Percentiles rank a stretch among this genome's conserved stretches.
phyloP scores from a whole-genome alignment of 805 yeast genomes.

The Ogataea methylovora region DNA sequence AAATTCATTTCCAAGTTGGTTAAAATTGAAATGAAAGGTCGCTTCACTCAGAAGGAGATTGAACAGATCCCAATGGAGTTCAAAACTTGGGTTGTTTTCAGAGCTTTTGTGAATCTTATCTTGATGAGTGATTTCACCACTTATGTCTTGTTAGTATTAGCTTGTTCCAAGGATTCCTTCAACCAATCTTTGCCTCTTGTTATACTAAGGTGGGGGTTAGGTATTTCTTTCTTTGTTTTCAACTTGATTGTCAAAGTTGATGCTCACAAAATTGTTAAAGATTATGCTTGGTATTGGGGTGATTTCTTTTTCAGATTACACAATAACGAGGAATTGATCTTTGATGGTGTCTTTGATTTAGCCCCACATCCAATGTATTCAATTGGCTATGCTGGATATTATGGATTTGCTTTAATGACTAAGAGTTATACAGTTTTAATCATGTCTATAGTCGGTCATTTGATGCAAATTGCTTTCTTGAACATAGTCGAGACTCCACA shows the following conservation, averaged over 20 bases:
- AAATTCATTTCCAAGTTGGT: constrained; percentile 32
- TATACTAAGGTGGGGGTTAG: constrained; percentile 46
- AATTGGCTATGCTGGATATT: constrained; percentile 81
- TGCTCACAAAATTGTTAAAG: constrained; percentile 84
- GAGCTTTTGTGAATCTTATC: constrained; percentile 74
- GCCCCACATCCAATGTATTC: constrained; percentile 94
- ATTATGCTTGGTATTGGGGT: constrained; percentile 95
- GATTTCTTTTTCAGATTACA: constrained; percentile 80
- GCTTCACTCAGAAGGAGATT: background rate
- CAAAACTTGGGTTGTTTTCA: constrained; percentile 75
- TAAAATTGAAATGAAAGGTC: constrained; percentile 30
- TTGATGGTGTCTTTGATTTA: constrained; percentile 84
- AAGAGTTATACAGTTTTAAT: constrained; percentile 64
- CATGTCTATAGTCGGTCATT: constrained; percentile 69
- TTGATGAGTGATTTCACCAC: constrained; percentile 80
- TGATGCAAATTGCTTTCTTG: constrained; percentile 67
- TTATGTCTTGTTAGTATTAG: constrained; percentile 54
- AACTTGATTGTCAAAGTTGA: constrained; percentile 81
- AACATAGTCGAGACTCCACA: constrained; percentile 79
- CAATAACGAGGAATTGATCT: constrained; percentile 57
- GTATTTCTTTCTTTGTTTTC: constrained; percentile 56
- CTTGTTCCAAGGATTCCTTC: constrained; percentile 30
- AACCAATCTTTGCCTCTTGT: constrained; percentile 37
- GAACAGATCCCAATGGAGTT: constrained; percentile 55
- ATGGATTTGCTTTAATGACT: constrained; percentile 73